phyloP scores from a whole-genome alignment of 352 stramenopile species.

The Halophytophthora batemanensis region DNA sequence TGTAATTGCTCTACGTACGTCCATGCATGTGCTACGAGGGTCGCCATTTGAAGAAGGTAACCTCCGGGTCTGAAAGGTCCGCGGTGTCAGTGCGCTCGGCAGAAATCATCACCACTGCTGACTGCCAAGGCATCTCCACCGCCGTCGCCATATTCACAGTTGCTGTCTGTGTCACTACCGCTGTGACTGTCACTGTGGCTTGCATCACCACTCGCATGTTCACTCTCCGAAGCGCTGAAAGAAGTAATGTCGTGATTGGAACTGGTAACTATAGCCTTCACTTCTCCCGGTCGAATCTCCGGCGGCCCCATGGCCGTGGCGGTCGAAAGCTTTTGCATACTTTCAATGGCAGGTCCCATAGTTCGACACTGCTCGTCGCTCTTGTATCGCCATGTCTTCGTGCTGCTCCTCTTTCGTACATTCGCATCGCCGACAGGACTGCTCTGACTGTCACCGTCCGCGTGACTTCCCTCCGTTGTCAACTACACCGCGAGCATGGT shows the following conservation, averaged over 20 bases:
- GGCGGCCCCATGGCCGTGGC: slow-evolving; percentile 11
- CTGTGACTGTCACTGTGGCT: too few relatives aligned
- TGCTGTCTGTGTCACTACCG: too few relatives aligned
- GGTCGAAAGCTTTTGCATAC: slow-evolving; percentile 16
- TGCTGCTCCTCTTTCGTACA: slow-evolving; percentile 5
- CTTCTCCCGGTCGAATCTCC: slow-evolving; percentile 3
- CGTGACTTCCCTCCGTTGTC: too few relatives aligned
- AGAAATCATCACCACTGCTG: slow-evolving; percentile 33
- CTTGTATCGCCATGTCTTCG: background rate
- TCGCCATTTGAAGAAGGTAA: too few relatives aligned
- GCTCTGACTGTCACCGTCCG: too few relatives aligned
- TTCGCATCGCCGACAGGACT: slow-evolving; percentile 10
- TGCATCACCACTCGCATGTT: too few relatives aligned
- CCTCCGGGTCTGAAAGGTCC: slow-evolving; percentile 37
- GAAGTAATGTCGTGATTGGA: too few relatives aligned
- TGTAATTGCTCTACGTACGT: too few relatives aligned
- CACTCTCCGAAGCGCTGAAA: too few relatives aligned
- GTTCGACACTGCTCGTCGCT: slow-evolving; percentile 10
- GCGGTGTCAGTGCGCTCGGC: slow-evolving; percentile 37
- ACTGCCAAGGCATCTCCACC: background rate
- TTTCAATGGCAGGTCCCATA: slow-evolving; percentile 12
- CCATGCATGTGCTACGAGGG: too few relatives aligned
- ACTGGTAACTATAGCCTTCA: slow-evolving; percentile 4
- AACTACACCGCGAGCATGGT: slow-evolving; percentile 39
- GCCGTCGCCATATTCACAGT: too few relatives aligned